These are phyloP conservation scores for Aspergillus alliaceus DNA, from an alignment of 2,329 filamentous ascomycete genomes.

Conservation along the genomic window DNA sequence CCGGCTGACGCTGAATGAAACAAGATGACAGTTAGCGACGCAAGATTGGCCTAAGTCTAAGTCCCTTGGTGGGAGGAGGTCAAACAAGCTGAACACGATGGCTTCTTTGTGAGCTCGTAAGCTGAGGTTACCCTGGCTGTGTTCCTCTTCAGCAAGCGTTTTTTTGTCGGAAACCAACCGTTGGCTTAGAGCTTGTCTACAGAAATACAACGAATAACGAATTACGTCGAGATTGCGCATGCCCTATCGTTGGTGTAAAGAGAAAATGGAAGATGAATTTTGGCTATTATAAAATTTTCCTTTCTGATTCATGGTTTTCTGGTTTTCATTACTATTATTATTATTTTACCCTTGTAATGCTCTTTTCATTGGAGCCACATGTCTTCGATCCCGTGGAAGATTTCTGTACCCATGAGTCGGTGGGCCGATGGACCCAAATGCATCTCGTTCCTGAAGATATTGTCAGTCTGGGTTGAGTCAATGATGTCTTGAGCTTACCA, in stretches of 20 bases:
- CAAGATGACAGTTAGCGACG: neutral
- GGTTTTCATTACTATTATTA: neutral
- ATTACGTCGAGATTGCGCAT: constrained; percentile 4
- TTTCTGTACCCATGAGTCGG: constrained; percentile 37
- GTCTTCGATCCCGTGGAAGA: constrained; percentile 38
- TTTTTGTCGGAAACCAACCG: constrained; percentile 2
- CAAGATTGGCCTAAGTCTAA: neutral
- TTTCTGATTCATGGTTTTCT: constrained; percentile 3
- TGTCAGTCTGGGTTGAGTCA: constrained; percentile 6
- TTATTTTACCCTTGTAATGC: neutral
- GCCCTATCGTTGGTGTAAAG: neutral
- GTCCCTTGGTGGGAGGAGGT: neutral
- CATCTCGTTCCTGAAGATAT: constrained; percentile 40
- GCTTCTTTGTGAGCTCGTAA: neutral
- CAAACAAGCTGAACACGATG: neutral
- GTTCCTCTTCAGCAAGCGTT: constrained; percentile 1
- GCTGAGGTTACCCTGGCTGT: neutral
- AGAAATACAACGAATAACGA: neutral
- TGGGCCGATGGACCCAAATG: constrained; percentile 40
- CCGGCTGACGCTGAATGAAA: neutral
- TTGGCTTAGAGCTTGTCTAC: neutral
- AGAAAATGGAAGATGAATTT: neutral
- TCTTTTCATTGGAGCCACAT: constrained; percentile 27
- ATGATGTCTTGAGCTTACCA: constrained; percentile 32
- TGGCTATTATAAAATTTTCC: no score